A percentile compares a stretch with the other conserved stretches of the same genome.
These are phyloP conservation scores for Fusarium gaditjirri DNA, from an alignment of 2,329 filamentous ascomycete species.

Conservation along the genomic window DNA sequence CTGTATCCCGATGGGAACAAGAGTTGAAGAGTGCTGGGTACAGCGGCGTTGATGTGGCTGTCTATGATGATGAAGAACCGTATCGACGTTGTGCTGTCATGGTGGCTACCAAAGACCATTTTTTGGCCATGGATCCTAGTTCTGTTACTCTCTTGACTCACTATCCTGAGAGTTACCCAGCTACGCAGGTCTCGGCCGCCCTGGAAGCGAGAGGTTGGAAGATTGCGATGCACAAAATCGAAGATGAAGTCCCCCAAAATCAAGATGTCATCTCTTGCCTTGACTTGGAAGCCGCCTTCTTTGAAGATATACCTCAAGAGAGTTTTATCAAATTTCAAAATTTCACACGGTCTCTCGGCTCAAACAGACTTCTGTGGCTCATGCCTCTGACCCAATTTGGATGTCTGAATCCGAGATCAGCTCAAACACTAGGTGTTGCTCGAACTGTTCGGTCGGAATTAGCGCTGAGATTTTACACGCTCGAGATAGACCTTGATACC, in stretches of 20 bases:
- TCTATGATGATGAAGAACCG: constrained; percentile 10
- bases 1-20: constrained; percentile 8
- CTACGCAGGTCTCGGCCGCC: not conserved
- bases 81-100: constrained; percentile 9
- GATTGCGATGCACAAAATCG: not conserved
- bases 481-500: constrained; percentile 12
- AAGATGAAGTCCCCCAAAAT: not conserved
- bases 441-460: constrained; percentile 16
- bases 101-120: constrained; percentile 8
- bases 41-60: constrained; percentile 4
- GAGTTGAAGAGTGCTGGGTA: constrained; percentile 1
- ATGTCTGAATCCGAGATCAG: not conserved
- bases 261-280: constrained; percentile 4
- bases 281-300: constrained; percentile 15
- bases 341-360: not conserved
- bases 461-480: constrained; percentile 2
- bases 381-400: not conserved
- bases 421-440: constrained; percentile 5
- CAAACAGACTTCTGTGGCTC: not conserved
- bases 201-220: not conserved
- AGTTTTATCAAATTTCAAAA: not conserved
- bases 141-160: not conserved
- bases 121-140: too few species aligned
- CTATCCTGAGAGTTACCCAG: not conserved
- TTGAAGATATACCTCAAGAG: not conserved